Conservation (phyloP, 805 yeast genomes). For the Kockiozyma suomiensis region DNA sequence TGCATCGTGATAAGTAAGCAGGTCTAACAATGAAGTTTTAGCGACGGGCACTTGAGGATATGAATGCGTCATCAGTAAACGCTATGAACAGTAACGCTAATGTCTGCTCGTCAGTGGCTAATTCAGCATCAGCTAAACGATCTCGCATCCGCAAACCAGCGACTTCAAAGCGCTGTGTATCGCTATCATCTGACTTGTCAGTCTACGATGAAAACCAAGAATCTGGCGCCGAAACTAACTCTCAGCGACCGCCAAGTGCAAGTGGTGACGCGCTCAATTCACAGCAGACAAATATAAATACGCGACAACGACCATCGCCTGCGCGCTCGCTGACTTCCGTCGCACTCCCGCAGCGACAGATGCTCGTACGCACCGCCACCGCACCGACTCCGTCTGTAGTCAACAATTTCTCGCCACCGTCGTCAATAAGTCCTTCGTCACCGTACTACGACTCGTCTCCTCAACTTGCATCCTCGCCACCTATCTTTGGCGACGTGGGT, state of each 20-base stretch:
- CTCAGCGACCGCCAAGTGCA: neutral
- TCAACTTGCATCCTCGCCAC: slow-evolving; percentile 33
- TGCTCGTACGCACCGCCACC: slow-evolving; percentile 7
- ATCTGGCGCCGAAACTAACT: neutral
- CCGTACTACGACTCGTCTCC: slow-evolving; percentile 24
- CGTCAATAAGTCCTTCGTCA: slow-evolving; percentile 21
- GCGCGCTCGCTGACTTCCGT: neutral
- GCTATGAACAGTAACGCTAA: neutral
- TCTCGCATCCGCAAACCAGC: neutral
- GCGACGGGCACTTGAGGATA: slow-evolving; percentile 20
- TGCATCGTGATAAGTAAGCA: neutral
- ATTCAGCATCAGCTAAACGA: slow-evolving; percentile 1
- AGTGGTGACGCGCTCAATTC: neutral
- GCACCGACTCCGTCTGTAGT: slow-evolving; percentile 11
- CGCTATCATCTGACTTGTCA: neutral
- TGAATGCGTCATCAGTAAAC: slow-evolving; percentile 10
- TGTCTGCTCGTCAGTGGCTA: neutral
- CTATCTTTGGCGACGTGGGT: slow-evolving; percentile 10
- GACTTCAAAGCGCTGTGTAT: neutral
- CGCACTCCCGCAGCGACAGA: slow-evolving; percentile 11
- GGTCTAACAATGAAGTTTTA: neutral
- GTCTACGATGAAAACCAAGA: neutral
- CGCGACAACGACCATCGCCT: neutral
- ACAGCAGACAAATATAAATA: neutral
- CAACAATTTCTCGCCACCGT: slow-evolving; percentile 14